Conservation (phyloP, 2,329 filamentous ascomycete genomes). For the Aspergillus carbonarius region DNA sequence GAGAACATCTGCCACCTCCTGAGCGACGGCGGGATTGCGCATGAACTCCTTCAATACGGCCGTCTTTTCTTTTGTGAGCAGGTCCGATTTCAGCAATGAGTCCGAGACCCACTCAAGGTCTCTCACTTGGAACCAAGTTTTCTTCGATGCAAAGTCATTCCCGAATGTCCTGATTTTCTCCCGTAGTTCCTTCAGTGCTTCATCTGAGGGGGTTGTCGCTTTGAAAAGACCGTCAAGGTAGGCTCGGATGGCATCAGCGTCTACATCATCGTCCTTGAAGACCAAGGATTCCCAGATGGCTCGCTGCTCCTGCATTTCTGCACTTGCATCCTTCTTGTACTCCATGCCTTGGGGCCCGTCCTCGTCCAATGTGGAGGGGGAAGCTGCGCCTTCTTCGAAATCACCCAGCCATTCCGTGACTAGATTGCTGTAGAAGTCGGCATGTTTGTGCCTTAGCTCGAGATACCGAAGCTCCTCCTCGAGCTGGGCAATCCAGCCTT, state of each 20-base stretch:
- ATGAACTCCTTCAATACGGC: constrained; percentile 53
- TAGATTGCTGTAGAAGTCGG: constrained; percentile 56
- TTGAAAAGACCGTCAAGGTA: constrained; percentile 56
- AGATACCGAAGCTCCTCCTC: constrained; percentile 50
- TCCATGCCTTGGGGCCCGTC: constrained; percentile 31
- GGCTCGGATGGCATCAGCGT: constrained; percentile 46
- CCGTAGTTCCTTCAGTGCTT: constrained; percentile 46
- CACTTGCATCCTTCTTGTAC: constrained; percentile 52
- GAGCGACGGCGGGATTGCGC: constrained; percentile 49
- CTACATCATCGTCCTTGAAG: constrained; percentile 50
- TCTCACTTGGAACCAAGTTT: constrained; percentile 42
- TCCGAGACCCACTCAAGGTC: constrained; percentile 49
- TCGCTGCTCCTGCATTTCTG: constrained; percentile 56
- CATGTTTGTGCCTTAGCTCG: constrained; percentile 56
- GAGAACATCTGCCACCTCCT: constrained; percentile 57
- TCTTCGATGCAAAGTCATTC: constrained; percentile 24
- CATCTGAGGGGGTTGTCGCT: constrained; percentile 40
- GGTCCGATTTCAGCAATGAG: constrained; percentile 51
- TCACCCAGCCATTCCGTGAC: constrained; percentile 55
- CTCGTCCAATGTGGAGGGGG: constrained; percentile 19
- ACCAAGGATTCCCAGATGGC: constrained; percentile 57
- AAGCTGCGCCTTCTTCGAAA: constrained; percentile 26
- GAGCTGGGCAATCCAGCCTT: constrained; percentile 50
- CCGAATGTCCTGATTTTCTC: constrained; percentile 41
- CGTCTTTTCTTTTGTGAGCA: constrained; percentile 54